These are phyloP conservation scores for Boechera divaricarpa DNA, from an alignment of 345 rosid genomes.

Conservation along the genomic window DNA sequence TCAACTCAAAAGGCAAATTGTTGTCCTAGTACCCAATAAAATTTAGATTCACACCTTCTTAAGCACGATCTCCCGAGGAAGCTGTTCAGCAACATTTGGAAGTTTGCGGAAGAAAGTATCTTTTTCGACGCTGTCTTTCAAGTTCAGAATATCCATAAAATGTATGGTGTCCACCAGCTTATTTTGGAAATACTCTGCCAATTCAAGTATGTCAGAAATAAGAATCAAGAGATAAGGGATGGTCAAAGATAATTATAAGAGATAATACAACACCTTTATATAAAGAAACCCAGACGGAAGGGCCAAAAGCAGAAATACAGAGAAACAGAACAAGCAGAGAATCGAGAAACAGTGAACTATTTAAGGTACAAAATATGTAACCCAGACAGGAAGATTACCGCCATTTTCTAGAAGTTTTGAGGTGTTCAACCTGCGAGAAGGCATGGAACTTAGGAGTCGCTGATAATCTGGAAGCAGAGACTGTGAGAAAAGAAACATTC, in stretches of 20 bases:
- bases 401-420: constrained; percentile 94
- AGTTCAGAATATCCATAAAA: constrained; percentile 95
- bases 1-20: constrained; percentile 21
- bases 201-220: constrained; percentile 26
- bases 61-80: constrained; percentile 94
- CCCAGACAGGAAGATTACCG: constrained; percentile 56
- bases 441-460: constrained; percentile 95
- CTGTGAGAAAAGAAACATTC: constrained; percentile 68
- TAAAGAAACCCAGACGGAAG: background rate
- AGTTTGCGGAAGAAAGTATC: constrained; percentile 98
- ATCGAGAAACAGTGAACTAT: background rate
- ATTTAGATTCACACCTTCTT: constrained; percentile 69
- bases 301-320: constrained; percentile 9
- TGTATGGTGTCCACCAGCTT: constrained; percentile 99
- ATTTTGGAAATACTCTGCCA: constrained; percentile 97
- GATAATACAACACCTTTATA: background rate
- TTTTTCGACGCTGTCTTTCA: constrained; percentile 95
- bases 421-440: constrained; percentile 97
- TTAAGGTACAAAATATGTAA: constrained; percentile 18
- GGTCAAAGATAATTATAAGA: constrained; percentile 18
- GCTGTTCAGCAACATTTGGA: constrained; percentile 96
- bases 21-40: constrained; percentile 32
- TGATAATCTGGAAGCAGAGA: constrained; percentile 99
- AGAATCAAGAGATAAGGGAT: constrained; percentile 21
- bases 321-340: background rate